phyloP scores from a whole-genome alignment of 495 filamentous ascomycete genomes.

The Aspergillus sparsus region DNA sequence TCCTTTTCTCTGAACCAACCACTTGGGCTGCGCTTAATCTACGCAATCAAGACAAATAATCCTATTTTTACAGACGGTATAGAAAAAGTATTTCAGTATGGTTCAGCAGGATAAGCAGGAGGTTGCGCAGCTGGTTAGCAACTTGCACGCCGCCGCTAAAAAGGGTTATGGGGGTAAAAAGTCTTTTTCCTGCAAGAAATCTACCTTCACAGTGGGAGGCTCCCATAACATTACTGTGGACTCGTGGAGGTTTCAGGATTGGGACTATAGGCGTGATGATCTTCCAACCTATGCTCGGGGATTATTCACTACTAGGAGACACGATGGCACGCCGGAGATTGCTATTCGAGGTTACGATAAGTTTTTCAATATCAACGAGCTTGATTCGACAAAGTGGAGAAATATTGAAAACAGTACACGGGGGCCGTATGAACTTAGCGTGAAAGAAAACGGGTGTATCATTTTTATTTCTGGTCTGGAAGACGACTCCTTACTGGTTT shows the following conservation, averaged over 20 bases:
- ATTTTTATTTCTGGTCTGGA: constrained; percentile 94
- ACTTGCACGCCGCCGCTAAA: constrained; percentile 55
- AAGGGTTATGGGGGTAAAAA: constrained; percentile 50
- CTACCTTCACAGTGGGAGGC: constrained; percentile 63
- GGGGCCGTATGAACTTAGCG: constrained; percentile 90
- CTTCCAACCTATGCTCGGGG: constrained; percentile 91
- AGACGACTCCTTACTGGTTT: constrained; percentile 84
- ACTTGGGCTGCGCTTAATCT: not conserved
- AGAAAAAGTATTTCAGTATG: constrained; percentile 27
- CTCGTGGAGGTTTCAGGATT: constrained; percentile 91
- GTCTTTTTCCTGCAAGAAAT: constrained; percentile 70
- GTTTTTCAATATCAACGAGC: constrained; percentile 93
- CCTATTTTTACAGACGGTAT: not conserved
- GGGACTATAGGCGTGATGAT: constrained; percentile 84
- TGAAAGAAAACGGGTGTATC: constrained; percentile 99
- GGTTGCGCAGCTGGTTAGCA: constrained; percentile 57
- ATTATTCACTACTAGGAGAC: constrained; percentile 75
- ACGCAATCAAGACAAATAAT: not conserved
- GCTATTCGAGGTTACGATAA: constrained; percentile 92
- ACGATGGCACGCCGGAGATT: constrained; percentile 70
- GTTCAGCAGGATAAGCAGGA: constrained; percentile 64
- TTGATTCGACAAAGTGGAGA: constrained; percentile 73
- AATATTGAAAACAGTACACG: constrained; percentile 75
- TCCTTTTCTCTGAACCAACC: not conserved
- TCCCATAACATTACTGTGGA: constrained; percentile 67